Base-by-base conservation (phyloP, 257 asterid genomes). In the Handroanthus guayacan region DNA sequence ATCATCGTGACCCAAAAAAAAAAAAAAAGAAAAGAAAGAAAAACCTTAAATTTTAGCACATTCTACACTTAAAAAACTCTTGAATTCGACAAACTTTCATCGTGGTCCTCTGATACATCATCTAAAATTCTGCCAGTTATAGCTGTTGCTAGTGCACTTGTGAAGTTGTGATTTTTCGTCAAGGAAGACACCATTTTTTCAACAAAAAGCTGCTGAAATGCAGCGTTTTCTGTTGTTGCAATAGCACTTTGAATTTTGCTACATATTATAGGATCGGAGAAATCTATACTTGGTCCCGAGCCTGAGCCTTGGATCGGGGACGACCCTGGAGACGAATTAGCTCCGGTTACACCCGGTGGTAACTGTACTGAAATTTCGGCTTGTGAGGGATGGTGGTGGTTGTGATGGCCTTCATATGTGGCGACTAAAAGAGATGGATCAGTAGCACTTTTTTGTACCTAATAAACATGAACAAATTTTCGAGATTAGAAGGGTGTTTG, bases 321-420 rank as follows among this genome's bases (percentile, higher is more conserved):
- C 3, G 82, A 56, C 12, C 67, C 63, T 6, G 87, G 79, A 45
- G 81, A 71, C 13, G 78, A 65, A 36, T 17, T 34, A 39, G 51
- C 79, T 41, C 81, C 74, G 57, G 71, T 43, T 2, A 55, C 56
- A 57, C 67, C 62, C 9, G 78, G 78, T 5, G 74, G 50, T 58
- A 67, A 43, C 57, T 82, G 62, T 18, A 76, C 71, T 58, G 84
- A 57, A 14, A 78, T 62, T 9, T 82, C 87, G 3, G 80, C 54
- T 45, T 38, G 82, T 37, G 84, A 20, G 9, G 87, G 92, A 54
- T 17, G 82, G 61, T 52, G 82, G 83, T 92, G 97, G 81, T 87
- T 81, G 87, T 92, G 97, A 1, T 85, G 86, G 18, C 97, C 97
- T 78, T 92, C 97, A 34, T 92, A 92, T 13, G 85, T 87, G 12